A percentile compares a stretch with the other conserved stretches of the same genome.
Evolutionary conservation across 805 yeast species (phyloP).

Genomic region (Pichia rugopelliculosa): DNA sequence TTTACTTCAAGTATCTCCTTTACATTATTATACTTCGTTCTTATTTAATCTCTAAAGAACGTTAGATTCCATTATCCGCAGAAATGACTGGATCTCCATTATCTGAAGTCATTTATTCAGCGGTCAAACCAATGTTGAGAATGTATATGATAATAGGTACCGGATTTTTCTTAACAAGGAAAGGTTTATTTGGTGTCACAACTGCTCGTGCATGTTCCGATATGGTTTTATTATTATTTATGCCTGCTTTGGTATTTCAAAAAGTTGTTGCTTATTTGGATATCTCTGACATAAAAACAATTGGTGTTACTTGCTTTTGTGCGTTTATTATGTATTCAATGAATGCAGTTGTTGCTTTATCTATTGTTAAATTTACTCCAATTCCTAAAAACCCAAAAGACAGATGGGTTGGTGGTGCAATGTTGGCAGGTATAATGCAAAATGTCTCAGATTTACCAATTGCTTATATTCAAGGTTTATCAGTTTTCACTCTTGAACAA

Average conservation of each 20-base stretch:
- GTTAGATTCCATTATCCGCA: too few relatives aligned
- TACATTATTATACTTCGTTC: too few relatives aligned
- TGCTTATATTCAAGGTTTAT: conserved; percentile 64
- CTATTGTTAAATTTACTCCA: conserved; percentile 29
- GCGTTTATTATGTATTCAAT: conserved; percentile 44
- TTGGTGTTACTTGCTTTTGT: conserved; percentile 55
- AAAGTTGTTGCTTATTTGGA: conserved; percentile 55
- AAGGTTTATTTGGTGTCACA: conserved; percentile 53
- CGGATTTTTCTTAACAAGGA: conserved; percentile 55
- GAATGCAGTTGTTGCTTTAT: conserved; percentile 42
- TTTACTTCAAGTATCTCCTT: too few relatives aligned
- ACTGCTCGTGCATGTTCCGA: conserved; percentile 60
- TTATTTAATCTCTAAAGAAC: too few relatives aligned
- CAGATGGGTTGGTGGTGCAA: conserved; percentile 65
- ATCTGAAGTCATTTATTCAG: conserved; percentile 30
- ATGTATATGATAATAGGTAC: conserved; percentile 62
- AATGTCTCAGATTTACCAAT: conserved; percentile 74
- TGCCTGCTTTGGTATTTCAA: conserved; percentile 62
- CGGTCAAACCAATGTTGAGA: conserved; percentile 72
- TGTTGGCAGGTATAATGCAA: conserved; percentile 65
- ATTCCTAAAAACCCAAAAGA: conserved; percentile 39
- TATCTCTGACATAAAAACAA: conserved; percentile 56
- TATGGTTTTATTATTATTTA: conserved; percentile 48
- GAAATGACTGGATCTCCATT: conserved; percentile 16
- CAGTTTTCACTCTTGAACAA: conserved; percentile 29